Evolutionary conservation across 2,329 filamentous ascomycete species (phyloP), one percentile per base, ranked within the genome.

Genomic region (Aspergillus neoniger): DNA sequence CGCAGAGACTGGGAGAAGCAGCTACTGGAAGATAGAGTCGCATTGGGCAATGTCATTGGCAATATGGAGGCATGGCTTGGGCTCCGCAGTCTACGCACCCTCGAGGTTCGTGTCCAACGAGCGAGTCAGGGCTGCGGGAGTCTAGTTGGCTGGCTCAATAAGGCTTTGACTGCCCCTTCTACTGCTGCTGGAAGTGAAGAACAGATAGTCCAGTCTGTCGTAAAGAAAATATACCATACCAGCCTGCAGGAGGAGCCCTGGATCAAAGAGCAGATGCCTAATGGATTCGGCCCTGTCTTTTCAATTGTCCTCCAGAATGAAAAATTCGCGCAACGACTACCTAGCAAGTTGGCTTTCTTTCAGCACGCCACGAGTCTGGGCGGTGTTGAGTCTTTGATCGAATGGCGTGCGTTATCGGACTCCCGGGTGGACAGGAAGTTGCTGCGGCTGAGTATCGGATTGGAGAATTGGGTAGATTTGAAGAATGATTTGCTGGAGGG

Each of bases 341-440:
- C 95, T 3, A 90, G 88, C 70, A 90, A 90, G 76, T 77, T 98
- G 73, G 73, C 81, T 1, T 82, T 96, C 36, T 98, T 98, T 79
- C 91, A 96, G 69, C 94, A 99, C 76, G 94, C 94, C 2, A 99
- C 95, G 1, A 96, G 91, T 75, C 78, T 99, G 23, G 94, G 94
- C 1, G 93, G 94, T 6, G 92, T 98, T 14, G 95, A 98, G 83
- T 96, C 91, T 72, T 77, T 98, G 80, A 92, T 99, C 65, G 95
- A 99, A 83, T 99, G 95, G 95, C 84, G 95, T 58, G 86, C 90
- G 28, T 92, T 98, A 90, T 89, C 88, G 61, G 94, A 99, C 79
- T 70, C 78, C 0, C 81, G 75, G 1, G 88, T 96, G 21, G 91
- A 96, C 69, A 85, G 82, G 70, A 83, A 85, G 61, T 74, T 98